Evolutionary conservation across 257 asterid species (phyloP).

Genomic region (Nemophila menziesii): DNA sequence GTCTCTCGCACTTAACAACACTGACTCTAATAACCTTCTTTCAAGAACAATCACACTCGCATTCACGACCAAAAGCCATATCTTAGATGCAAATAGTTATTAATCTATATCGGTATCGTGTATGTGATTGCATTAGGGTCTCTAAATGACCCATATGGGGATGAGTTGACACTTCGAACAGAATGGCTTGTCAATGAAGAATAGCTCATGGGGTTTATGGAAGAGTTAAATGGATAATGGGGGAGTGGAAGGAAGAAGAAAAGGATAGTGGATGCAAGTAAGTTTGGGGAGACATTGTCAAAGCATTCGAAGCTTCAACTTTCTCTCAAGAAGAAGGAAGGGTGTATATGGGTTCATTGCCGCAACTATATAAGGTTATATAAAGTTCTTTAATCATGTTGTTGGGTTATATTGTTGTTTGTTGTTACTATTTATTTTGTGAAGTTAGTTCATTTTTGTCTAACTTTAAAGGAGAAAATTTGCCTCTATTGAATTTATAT

Average conservation of each 20-base stretch:
- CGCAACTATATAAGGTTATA: constrained; percentile 73
- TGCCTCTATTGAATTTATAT: too few relatives aligned
- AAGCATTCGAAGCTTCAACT: constrained; percentile 68
- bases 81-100: too few relatives aligned
- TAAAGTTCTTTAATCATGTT: too few relatives aligned
- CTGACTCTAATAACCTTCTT: too few relatives aligned
- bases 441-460: too few relatives aligned
- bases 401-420: too few relatives aligned
- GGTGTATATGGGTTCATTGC: constrained; percentile 46
- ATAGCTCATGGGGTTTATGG: constrained; percentile 42
- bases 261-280: constrained; percentile 62
- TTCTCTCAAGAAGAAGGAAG: constrained; percentile 52
- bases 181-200: constrained; percentile 40
- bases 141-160: constrained; percentile 46
- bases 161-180: constrained; percentile 43
- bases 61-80: too few relatives aligned
- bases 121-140: constrained; percentile 44
- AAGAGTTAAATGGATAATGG: constrained; percentile 62
- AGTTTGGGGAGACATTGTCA: constrained; percentile 58
- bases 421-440: too few relatives aligned
- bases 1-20: too few relatives aligned
- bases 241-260: constrained; percentile 70
- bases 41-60: too few relatives aligned
- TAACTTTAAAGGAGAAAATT: too few relatives aligned
- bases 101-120: too few relatives aligned